A percentile compares a stretch with the other conserved stretches of the same genome.
Conservation (phyloP, 2,329 filamentous ascomycete genomes). For the Byssochlamys sp. region DNA sequence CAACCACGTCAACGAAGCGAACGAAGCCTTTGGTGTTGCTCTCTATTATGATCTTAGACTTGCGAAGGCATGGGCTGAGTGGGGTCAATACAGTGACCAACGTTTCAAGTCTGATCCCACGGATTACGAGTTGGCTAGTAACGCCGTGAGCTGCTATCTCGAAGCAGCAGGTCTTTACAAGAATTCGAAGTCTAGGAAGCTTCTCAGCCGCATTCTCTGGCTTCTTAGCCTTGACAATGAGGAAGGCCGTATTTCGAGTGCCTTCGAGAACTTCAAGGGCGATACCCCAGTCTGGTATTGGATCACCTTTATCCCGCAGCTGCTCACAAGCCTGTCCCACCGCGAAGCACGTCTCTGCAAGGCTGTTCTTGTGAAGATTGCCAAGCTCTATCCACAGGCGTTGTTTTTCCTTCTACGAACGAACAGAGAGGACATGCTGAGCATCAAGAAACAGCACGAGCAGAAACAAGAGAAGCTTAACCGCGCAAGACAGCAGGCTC, state of each 20-base stretch:
- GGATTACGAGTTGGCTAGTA: conserved; percentile 73
- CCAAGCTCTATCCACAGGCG: conserved; percentile 88
- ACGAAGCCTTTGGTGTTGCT: conserved; percentile 87
- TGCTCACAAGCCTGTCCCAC: conserved; percentile 81
- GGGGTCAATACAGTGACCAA: conserved; percentile 95
- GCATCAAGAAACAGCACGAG: conserved; percentile 80
- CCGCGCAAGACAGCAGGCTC: conserved; percentile 48
- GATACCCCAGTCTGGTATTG: conserved; percentile 98
- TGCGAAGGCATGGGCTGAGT: conserved; percentile 97
- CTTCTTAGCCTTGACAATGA: conserved; percentile 85
- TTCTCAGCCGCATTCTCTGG: conserved; percentile 90
- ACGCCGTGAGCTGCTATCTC: conserved; percentile 89
- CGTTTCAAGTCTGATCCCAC: conserved; percentile 84
- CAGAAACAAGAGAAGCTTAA: conserved; percentile 49
- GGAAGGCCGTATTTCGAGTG: conserved; percentile 68
- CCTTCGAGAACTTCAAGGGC: conserved; percentile 93
- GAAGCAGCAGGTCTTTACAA: conserved; percentile 95
- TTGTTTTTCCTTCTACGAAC: conserved; percentile 93
- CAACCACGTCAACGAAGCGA: conserved; percentile 78
- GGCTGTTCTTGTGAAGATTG: conserved; percentile 80
- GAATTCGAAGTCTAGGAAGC: conserved; percentile 87
- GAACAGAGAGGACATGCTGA: conserved; percentile 82
- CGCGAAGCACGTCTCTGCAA: conserved; percentile 83
- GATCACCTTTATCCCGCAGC: conserved; percentile 97
- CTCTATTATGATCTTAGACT: conserved; percentile 91